A percentile compares a stretch with the other conserved stretches of the same genome.
These are phyloP conservation scores for Fragaria nilgerrensis DNA, from an alignment of 306 rosid species.

Conservation along the genomic window DNA sequence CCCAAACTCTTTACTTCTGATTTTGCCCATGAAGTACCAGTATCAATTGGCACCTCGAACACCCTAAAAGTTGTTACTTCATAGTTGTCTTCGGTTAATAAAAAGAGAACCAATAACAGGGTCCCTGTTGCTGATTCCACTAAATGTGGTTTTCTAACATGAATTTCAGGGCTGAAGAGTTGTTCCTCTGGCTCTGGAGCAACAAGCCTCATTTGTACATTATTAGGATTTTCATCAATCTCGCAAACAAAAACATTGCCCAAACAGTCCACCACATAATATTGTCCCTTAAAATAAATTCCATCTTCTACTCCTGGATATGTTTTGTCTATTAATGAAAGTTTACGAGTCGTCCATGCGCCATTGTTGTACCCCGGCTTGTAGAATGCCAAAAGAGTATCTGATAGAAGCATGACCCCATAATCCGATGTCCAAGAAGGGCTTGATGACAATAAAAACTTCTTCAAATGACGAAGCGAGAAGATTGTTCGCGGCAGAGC, in stretches of 20 bases:
- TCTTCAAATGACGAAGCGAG: accelerated
- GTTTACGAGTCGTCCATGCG: not conserved
- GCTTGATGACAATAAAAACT: not conserved
- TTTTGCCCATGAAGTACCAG: not conserved
- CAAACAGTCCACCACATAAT: not conserved
- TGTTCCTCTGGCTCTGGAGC: not conserved
- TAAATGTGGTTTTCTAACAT: not conserved
- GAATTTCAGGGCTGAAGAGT: not conserved
- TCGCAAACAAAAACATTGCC: not conserved
- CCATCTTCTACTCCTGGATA: not conserved
- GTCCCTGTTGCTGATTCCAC: not conserved
- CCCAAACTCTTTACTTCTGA: not conserved
- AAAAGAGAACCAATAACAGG: not conserved
- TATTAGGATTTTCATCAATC: not conserved
- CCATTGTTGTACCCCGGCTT: not conserved
- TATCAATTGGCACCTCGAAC: not conserved
- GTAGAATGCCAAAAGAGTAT: not conserved
- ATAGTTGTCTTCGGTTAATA: too few species aligned
- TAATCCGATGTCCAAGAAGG: constrained; percentile 1
- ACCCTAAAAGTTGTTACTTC: not conserved
- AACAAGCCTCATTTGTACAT: not conserved
- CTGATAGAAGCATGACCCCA: not conserved
- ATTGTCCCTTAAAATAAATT: not conserved
- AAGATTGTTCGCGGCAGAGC: too few species aligned
- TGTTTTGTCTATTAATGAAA: too few species aligned